Evolutionary conservation across 1,284 basidiomycete species (phyloP).

Genomic region (Trichosporon faecale): DNA sequence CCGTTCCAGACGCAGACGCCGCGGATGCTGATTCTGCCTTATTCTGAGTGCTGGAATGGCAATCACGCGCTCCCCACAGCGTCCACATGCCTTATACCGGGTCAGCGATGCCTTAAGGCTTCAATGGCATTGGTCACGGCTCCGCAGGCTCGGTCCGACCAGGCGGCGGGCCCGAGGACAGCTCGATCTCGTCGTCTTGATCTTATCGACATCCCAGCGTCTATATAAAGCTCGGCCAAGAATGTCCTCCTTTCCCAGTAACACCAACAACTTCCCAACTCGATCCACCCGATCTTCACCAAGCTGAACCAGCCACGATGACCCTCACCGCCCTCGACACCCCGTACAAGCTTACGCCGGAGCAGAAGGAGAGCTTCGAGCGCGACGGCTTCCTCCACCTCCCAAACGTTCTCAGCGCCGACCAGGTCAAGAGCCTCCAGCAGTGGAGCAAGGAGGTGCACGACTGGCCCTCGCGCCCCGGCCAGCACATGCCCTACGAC

Average conservation of each 20-base stretch:
- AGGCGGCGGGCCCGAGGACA: background rate
- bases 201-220: background rate
- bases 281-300: background rate
- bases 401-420: constrained; percentile 26
- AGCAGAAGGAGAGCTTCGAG: constrained; percentile 27
- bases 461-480: constrained; percentile 33
- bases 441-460: constrained; percentile 40
- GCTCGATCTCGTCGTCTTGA: background rate
- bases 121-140: background rate
- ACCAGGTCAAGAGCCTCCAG: constrained; percentile 30
- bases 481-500: constrained; percentile 43
- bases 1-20: background rate
- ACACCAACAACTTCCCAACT: background rate
- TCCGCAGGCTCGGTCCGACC: background rate
- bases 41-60: constrained; percentile 5
- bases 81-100: constrained; percentile 13
- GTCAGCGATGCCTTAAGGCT: background rate
- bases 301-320: background rate
- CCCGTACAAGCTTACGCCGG: constrained; percentile 24
- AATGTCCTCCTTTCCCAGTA: background rate
- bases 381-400: constrained; percentile 35
- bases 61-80: background rate
- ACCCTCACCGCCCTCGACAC: constrained; percentile 18
- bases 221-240: background rate
- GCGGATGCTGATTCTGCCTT: constrained; percentile 8